These are phyloP conservation scores for Lablab purpureus DNA, from an alignment of 306 rosid species.

Conservation along the genomic window DNA sequence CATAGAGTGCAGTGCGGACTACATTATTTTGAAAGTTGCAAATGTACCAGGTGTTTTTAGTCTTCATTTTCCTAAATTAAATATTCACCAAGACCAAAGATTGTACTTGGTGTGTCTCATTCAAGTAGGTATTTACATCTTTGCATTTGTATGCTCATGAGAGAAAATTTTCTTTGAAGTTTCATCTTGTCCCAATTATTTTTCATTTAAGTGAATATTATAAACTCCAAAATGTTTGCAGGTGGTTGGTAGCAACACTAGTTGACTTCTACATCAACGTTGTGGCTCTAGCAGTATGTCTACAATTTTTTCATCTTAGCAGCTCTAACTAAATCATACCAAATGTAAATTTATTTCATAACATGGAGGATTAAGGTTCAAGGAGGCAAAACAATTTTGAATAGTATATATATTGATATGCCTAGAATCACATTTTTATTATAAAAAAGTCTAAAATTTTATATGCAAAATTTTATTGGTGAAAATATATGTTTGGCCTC, in stretches of 20 bases:
- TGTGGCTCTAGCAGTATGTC: conserved; percentile 74
- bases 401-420: background rate
- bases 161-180: conserved; percentile 26
- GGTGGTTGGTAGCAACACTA: conserved; percentile 83
- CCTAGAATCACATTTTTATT: background rate
- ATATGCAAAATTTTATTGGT: background rate
- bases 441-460: background rate
- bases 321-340: conserved; percentile 21
- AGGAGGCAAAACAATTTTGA: background rate
- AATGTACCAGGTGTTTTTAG: background rate
- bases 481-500: background rate
- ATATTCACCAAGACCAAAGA: conserved; percentile 26
- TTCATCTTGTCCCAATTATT: conserved; percentile 35
- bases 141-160: conserved; percentile 28
- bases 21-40: conserved; percentile 26
- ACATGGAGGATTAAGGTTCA: conserved; percentile 22
- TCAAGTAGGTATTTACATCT: conserved; percentile 14
- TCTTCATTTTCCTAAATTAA: conserved; percentile 35
- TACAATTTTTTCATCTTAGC: conserved; percentile 34
- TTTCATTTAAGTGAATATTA: conserved; percentile 35
- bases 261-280: conserved; percentile 87
- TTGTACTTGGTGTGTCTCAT: conserved; percentile 15
- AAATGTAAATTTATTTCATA: conserved; percentile 23
- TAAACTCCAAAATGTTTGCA: conserved; percentile 54
- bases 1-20: conserved; percentile 21